Conservation (phyloP, 1,284 basidiomycete genomes). For the Apiotrichum sp. region DNA sequence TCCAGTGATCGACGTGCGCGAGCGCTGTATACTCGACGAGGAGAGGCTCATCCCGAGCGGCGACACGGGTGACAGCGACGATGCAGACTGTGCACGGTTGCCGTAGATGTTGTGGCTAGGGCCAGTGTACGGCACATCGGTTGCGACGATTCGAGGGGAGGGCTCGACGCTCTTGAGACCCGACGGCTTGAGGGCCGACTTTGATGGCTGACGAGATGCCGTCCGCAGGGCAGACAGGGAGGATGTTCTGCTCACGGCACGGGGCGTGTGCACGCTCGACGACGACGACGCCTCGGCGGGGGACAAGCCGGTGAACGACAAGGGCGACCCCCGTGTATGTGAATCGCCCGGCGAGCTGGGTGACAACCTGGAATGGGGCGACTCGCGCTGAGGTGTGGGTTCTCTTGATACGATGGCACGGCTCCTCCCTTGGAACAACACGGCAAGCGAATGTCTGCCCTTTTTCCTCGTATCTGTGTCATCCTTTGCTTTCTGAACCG, state of each 20-base stretch:
- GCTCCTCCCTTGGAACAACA: not conserved
- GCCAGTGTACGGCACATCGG: not conserved
- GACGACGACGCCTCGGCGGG: not conserved
- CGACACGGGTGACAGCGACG: slow-evolving; percentile 4
- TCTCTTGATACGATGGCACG: slow-evolving; percentile 1
- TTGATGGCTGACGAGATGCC: not conserved
- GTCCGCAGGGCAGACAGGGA: not conserved
- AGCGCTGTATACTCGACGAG: slow-evolving; percentile 1
- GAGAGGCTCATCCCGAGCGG: slow-evolving; percentile 7
- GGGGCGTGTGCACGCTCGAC: not conserved
- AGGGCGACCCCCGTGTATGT: too few species aligned
- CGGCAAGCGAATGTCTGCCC: not conserved
- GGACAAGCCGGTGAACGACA: not conserved
- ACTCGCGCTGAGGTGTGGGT: not conserved
- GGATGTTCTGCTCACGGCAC: not conserved
- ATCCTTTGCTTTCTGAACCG: not conserved
- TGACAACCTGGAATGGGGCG: not conserved
- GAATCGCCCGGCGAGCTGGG: too few species aligned
- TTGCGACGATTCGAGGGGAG: too few species aligned
- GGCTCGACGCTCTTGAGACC: too few species aligned
- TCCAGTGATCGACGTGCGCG: slow-evolving; percentile 3
- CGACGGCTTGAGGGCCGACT: not conserved
- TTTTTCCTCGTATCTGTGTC: slow-evolving; percentile 1
- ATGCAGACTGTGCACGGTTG: not conserved
- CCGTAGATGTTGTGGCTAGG: not conserved